Base-by-base conservation (phyloP, 2,329 filamentous ascomycete genomes). In the Lizonia empirigonia region DNA sequence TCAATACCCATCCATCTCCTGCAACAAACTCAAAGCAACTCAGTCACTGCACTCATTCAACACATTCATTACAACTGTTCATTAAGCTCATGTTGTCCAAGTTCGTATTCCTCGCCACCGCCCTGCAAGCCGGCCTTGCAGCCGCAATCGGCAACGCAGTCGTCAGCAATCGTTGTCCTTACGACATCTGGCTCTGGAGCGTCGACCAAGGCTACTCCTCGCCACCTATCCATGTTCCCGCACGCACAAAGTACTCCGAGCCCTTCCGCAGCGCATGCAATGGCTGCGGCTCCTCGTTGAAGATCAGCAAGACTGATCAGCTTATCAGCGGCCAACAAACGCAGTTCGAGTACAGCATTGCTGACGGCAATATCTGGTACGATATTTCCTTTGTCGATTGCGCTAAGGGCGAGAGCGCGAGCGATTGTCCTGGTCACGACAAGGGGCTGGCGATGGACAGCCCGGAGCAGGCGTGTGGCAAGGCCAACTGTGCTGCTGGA, bases 301-400 rank as follows among this genome's bases (percentile, higher is more conserved):
- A 67, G 30, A 52, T 69, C 58, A 65, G 60, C 52, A 67, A 62
- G 23, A 54, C 60, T 4, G 34, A 65, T 35, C 44, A 58, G 38
- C 51, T 67, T 16, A 12, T 56, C 16, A 42, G 38, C 19, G 64
- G 59, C 13, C 39, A 57, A 13, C 64, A 66, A 13, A 67, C 65
- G 3, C 65, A 68, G 34, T 66, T 67, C 37, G 64, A 68, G 20
- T 68, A 68, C 56, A 57, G 55, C 47, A 58, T 65, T 29, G 50
- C 49, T 12, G 45, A 40, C 12, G 50, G 46, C 36, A 49, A 57
- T 26, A 23, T 68, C 18, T 68, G 59, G 58, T 68, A 61, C 52
- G 63, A 68, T 41, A 63, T 68, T 41, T 67, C 64, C 1, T 63
- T 67, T 19, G 64, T 68, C 40, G 55, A 68, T 44, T 68, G 65